Base-by-base conservation (phyloP, 1,284 basidiomycete species). In the Irpex lacteus region DNA sequence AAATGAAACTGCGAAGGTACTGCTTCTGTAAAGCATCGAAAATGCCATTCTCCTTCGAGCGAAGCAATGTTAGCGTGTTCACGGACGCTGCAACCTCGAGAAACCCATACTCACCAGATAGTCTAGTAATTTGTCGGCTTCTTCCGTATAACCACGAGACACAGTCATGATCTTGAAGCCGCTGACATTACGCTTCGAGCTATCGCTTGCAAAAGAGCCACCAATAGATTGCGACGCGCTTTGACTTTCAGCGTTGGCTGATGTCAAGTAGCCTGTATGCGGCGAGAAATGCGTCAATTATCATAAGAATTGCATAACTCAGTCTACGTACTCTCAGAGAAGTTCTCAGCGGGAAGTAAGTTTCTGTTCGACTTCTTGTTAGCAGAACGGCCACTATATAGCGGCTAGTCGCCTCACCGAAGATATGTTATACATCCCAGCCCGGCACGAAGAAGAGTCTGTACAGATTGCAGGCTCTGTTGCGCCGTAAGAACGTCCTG, bases 391-490 rank as follows among this genome's bases (percentile, higher is more conserved):
- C 8, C 2, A 52, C 47, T 65, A 63, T 59, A 38, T n/a, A 34
- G 49, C 26, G 37, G 37, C 34, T 32, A 38, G 65, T 32, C 71
- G 52, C 11, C 32, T 56, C 32, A 87, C 91, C 91, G 85, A 61
- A 94, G 76, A 72, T 87, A 94, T 19, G 90, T 85, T 63, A 94
- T 90, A 66, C 90, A 91, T 1, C 90, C 91, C 56, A 94, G 74
- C 6, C 90, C 89, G 8, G 92, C 89, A 68, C 81, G 81, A 13
- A 94, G 75, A 53, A 94, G 79, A 5, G 89, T 90, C 71, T 91
- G 84, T 7, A 92, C 83, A 32, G 86, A 86, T 56, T 82, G 81
- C 60, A 90, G 75, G 69, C 89, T 91, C 68, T 89, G 88, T 9
- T 80, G 78, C 4, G 82, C 82, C 11, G 82, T 89, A 32, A 62